Evolutionary conservation across 345 rosid species (phyloP).

Genomic region (Clarkia xantiana): DNA sequence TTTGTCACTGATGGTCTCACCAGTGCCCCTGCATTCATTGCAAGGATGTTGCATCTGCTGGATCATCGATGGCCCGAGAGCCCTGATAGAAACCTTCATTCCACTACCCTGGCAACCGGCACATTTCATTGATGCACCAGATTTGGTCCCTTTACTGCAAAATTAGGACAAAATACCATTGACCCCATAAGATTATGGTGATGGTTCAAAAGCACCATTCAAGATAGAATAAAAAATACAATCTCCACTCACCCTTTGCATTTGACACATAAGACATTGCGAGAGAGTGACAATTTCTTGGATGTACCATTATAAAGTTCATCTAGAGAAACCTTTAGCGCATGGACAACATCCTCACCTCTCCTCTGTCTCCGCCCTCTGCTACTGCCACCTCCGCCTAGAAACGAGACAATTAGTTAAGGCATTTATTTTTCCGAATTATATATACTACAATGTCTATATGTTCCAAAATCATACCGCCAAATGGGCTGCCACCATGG

Average conservation of each 20-base stretch:
- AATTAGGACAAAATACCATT: background rate
- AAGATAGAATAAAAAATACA: background rate
- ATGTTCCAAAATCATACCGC: slow-evolving; percentile 18
- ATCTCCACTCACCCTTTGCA: slow-evolving; percentile 59
- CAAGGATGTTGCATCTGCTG: no score
- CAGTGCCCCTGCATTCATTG: no score
- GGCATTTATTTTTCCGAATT: no score
- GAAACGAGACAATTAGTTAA: background rate
- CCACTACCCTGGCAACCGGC: slow-evolving; percentile 63
- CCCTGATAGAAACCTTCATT: slow-evolving; percentile 59
- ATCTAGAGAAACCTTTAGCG: slow-evolving; percentile 72
- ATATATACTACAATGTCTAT: background rate
- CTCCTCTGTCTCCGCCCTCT: slow-evolving; percentile 65
- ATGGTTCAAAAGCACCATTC: background rate
- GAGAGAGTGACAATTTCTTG: slow-evolving; percentile 71
- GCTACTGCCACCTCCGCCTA: slow-evolving; percentile 56
- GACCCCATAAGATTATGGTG: background rate
- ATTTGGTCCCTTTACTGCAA: slow-evolving; percentile 60
- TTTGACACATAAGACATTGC: slow-evolving; percentile 61
- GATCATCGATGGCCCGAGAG: slow-evolving; percentile 59
- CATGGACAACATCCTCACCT: slow-evolving; percentile 87
- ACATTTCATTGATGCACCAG: slow-evolving; percentile 58
- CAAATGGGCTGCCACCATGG: slow-evolving; percentile 44
- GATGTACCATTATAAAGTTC: slow-evolving; percentile 70
- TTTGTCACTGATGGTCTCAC: slow-evolving; percentile 48